These are phyloP conservation scores for Xylariaceae sp. DNA, from an alignment of 2,329 filamentous ascomycete genomes.

Conservation along the genomic window DNA sequence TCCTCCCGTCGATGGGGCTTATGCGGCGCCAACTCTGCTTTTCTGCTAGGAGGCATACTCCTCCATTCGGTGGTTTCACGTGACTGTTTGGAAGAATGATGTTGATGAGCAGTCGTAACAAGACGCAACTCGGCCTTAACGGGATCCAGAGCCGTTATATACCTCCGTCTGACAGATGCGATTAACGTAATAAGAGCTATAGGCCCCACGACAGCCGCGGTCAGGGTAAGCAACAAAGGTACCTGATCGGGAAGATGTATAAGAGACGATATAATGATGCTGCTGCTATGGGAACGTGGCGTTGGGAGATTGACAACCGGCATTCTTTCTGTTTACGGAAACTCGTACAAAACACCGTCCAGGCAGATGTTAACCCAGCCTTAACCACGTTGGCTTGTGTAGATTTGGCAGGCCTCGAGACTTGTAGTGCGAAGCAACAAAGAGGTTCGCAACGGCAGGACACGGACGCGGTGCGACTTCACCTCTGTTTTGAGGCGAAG, in stretches of 20 bases:
- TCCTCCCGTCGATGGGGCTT: too few relatives aligned
- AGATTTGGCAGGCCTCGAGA: constrained; percentile 23
- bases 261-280: constrained; percentile 26
- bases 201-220: constrained; percentile 19
- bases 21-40: too few relatives aligned
- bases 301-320: constrained; percentile 34
- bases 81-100: constrained; percentile 27
- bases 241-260: too few relatives aligned
- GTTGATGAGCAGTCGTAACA: constrained; percentile 10
- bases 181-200: constrained; percentile 20
- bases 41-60: constrained; percentile 26
- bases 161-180: constrained; percentile 18
- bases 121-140: constrained; percentile 5
- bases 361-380: constrained; percentile 23
- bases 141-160: constrained; percentile 18
- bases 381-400: constrained; percentile 23
- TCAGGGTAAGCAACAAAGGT: constrained; percentile 22
- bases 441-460: too few relatives aligned
- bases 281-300: constrained; percentile 26
- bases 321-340: constrained; percentile 37
- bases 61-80: constrained; percentile 28
- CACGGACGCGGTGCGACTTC: constrained; percentile 16
- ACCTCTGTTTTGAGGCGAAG: constrained; percentile 11
- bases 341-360: constrained; percentile 22
- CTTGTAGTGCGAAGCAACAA: constrained; percentile 20